Evolutionary conservation across 2,329 filamentous ascomycete genomes (phyloP).

Genomic region (Botrytis porri): DNA sequence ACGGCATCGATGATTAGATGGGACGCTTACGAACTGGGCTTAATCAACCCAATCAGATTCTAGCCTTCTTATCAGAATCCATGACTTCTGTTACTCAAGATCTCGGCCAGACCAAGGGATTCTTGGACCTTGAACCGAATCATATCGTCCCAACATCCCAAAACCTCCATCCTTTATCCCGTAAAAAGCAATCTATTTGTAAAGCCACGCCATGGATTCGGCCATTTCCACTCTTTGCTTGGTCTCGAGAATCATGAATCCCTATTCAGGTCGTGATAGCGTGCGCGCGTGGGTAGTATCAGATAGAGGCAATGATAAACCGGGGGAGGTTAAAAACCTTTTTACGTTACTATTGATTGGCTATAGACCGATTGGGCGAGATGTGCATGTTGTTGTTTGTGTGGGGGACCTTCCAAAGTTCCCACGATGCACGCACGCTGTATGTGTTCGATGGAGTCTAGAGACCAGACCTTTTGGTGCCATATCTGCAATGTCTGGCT

Average conservation of each 20-base stretch:
- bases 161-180: slow-evolving; percentile 21
- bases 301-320: slow-evolving; percentile 4
- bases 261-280: neutral
- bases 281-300: neutral
- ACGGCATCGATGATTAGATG: slow-evolving; percentile 2
- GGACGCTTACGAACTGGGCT: slow-evolving; percentile 9
- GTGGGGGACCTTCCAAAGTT: neutral
- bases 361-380: neutral
- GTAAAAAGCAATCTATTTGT: slow-evolving; percentile 30
- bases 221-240: slow-evolving; percentile 15
- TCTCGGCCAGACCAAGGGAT: neutral
- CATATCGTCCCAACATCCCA: neutral
- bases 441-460: neutral
- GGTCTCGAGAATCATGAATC: neutral
- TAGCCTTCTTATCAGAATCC: slow-evolving; percentile 15
- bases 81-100: slow-evolving; percentile 3
- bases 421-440: neutral
- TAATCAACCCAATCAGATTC: slow-evolving; percentile 10
- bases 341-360: slow-evolving; percentile 17
- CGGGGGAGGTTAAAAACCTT: neutral
- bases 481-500: neutral
- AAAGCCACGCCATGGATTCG: slow-evolving; percentile 20
- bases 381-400: neutral
- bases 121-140: slow-evolving; percentile 1
- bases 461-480: neutral